Percentiles rank a stretch among this genome's conserved stretches.
These are phyloP conservation scores for Metschnikowia bowlesiae DNA, from an alignment of 805 yeast genomes.

Conservation along the genomic window DNA sequence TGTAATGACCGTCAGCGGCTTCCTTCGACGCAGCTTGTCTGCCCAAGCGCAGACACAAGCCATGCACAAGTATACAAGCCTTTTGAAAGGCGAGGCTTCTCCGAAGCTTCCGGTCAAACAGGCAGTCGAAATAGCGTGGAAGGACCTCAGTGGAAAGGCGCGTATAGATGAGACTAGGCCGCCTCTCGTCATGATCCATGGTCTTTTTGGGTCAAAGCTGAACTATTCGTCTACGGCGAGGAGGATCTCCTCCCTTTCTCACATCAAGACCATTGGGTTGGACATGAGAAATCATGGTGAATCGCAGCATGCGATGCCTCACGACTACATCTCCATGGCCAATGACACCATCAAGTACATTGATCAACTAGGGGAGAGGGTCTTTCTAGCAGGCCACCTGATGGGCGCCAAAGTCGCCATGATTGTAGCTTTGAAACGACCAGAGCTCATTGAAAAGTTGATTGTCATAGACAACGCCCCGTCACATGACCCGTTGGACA, in stretches of 20 bases:
- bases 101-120: constrained; percentile 4
- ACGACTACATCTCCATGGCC: constrained; percentile 41
- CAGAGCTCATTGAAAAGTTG: constrained; percentile 36
- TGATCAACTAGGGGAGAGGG: constrained; percentile 16
- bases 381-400: constrained; percentile 46
- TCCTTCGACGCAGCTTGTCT: neutral
- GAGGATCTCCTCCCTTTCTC: constrained; percentile 25
- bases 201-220: constrained; percentile 48
- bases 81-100: neutral
- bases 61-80: neutral
- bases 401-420: constrained; percentile 61
- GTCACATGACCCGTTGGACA: constrained; percentile 29
- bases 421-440: constrained; percentile 38
- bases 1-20: neutral
- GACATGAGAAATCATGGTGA: constrained; percentile 58
- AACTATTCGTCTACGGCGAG: constrained; percentile 41
- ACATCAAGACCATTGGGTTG: constrained; percentile 35
- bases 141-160: constrained; percentile 7
- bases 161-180: constrained; percentile 11
- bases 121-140: constrained; percentile 4
- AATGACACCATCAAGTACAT: constrained; percentile 39
- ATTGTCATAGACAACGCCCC: constrained; percentile 51
- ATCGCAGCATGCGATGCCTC: constrained; percentile 42
- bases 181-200: constrained; percentile 49
- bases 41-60: neutral